Conservation (phyloP, 179 eudicot species). For the Beta corolliflora region DNA sequence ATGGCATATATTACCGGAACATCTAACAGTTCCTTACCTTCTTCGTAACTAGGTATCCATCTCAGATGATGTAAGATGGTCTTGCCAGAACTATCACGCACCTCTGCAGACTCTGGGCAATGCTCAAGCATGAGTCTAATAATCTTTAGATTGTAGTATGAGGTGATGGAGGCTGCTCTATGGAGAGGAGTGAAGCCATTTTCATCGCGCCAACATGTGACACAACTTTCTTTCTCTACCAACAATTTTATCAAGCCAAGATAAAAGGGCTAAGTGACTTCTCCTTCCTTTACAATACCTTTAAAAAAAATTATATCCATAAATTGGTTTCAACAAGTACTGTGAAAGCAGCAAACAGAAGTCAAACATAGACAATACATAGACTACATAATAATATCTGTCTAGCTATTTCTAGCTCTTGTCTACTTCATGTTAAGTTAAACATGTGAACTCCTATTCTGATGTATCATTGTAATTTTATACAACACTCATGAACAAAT, state of each 20-base stretch:
- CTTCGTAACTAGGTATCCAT: background rate
- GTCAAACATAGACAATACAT: no score
- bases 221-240: slow-evolving; percentile 7
- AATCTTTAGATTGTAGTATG: background rate
- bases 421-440: no score
- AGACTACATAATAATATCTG: no score
- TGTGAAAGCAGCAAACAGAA: no score
- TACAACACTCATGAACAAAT: no score
- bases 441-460: no score
- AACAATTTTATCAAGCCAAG: background rate
- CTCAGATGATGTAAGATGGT: slow-evolving; percentile 17
- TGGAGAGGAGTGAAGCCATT: slow-evolving; percentile 9
- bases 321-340: no score
- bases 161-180: background rate
- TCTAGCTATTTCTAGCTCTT: no score
- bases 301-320: no score
- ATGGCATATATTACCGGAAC: background rate
- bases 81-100: background rate
- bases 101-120: slow-evolving; percentile 13
- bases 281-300: no score
- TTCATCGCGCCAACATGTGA: slow-evolving; percentile 3
- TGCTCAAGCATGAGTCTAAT: slow-evolving; percentile 1
- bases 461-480: no score
- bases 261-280: background rate
- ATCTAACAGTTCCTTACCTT: background rate